phyloP scores from a whole-genome alignment of 371 early-diverging fungal genomes.

The Rhizopus arrhizus region DNA sequence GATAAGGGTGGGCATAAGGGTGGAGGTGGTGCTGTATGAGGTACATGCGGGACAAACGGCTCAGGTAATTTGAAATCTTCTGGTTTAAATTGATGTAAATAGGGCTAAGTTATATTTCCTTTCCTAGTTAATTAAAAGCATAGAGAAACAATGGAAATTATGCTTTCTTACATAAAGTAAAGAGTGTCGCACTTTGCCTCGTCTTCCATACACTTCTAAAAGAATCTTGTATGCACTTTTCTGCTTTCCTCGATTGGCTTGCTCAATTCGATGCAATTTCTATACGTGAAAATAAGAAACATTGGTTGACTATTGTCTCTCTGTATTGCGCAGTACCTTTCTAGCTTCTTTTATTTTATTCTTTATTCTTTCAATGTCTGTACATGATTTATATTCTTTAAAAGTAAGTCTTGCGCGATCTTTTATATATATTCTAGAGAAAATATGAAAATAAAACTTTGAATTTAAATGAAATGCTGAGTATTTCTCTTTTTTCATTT shows the following conservation, averaged over 20 bases:
- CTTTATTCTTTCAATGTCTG: constrained; percentile 37
- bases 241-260: constrained; percentile 38
- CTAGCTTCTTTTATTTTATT: constrained; percentile 39
- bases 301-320: background rate
- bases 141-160: background rate
- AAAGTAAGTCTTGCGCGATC: constrained; percentile 31
- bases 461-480: no score
- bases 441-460: background rate
- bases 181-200: constrained; percentile 39
- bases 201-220: constrained; percentile 44
- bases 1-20: constrained; percentile 34
- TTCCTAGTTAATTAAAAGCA: background rate
- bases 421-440: constrained; percentile 34
- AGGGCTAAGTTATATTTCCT: constrained; percentile 24
- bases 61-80: constrained; percentile 21
- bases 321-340: constrained; percentile 25
- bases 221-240: constrained; percentile 37
- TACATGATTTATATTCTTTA: constrained; percentile 34
- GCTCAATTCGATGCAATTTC: constrained; percentile 38
- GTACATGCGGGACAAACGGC: constrained; percentile 42
- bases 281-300: constrained; percentile 4
- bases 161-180: constrained; percentile 33
- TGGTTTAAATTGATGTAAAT: constrained; percentile 28
- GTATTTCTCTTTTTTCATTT: background rate
- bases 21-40: constrained; percentile 51